phyloP scores from a whole-genome alignment of 345 rosid species.

The Euphorbia pulcherrima region DNA sequence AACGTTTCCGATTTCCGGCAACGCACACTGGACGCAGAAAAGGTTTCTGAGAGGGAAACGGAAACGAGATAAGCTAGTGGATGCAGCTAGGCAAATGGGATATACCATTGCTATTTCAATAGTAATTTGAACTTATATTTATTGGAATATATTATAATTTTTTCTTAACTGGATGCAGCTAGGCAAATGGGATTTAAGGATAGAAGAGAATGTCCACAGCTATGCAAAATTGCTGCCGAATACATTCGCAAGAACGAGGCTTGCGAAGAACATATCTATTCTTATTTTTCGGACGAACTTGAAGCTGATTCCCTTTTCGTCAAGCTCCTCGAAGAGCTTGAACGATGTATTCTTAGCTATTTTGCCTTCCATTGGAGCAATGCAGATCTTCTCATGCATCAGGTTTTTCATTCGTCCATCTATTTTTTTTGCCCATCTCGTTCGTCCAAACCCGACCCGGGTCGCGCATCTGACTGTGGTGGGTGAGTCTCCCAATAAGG shows the following conservation, averaged over 20 bases:
- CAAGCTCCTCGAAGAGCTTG: slow-evolving; percentile 70
- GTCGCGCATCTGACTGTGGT: no score
- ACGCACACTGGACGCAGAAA: no score
- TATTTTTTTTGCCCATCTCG: no score
- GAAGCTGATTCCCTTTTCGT: slow-evolving; percentile 55
- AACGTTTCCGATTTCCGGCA: no score
- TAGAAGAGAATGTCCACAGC: slow-evolving; percentile 56
- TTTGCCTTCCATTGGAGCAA: slow-evolving; percentile 85
- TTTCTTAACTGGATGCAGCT: slow-evolving; percentile 32
- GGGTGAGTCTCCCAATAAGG: no score
- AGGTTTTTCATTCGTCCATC: slow-evolving; percentile 42
- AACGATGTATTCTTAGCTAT: slow-evolving; percentile 72
- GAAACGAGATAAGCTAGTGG: no score
- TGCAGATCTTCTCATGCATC: slow-evolving; percentile 53
- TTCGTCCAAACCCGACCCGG: no score
- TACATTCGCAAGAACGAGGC: slow-evolving; percentile 54
- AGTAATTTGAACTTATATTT: no score
- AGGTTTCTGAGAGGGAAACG: no score
- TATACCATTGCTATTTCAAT: no score
- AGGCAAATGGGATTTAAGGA: slow-evolving; percentile 80
- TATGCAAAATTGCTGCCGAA: slow-evolving; percentile 60
- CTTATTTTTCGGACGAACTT: slow-evolving; percentile 44
- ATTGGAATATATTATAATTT: background rate
- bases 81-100: no score
- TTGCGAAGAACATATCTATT: slow-evolving; percentile 50